Evolutionary conservation across 2,329 filamentous ascomycete genomes (phyloP).

Genomic region (Phyllosticta citrichinensis): DNA sequence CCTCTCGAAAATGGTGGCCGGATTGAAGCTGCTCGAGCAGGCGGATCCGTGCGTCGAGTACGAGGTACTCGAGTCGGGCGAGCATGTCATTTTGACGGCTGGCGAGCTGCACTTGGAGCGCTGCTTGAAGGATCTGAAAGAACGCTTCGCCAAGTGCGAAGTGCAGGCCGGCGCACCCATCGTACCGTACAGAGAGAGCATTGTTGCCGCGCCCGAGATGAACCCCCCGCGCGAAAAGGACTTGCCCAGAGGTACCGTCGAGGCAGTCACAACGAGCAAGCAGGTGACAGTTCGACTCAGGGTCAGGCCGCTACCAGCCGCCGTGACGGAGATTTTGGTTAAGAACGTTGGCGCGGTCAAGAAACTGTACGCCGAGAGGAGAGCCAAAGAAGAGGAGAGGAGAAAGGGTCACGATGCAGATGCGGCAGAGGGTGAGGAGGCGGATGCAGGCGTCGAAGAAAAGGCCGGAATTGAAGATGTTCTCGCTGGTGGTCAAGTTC

Average conservation of each 20-base stretch:
- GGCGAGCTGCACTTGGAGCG: constrained; percentile 91
- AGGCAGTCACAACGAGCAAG: constrained; percentile 71
- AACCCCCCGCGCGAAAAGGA: constrained; percentile 76
- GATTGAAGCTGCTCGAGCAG: constrained; percentile 77
- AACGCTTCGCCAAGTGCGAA: constrained; percentile 87
- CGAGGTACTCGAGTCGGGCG: constrained; percentile 82
- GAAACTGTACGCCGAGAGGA: constrained; percentile 62
- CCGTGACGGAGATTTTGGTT: constrained; percentile 74
- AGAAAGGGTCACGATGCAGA: constrained; percentile 24
- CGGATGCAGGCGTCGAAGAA: constrained; percentile 35
- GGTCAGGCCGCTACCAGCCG: constrained; percentile 65
- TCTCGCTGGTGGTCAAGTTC: constrained; percentile 44
- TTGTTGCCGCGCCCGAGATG: constrained; percentile 84
- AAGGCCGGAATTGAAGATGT: constrained; percentile 40
- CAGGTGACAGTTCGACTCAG: constrained; percentile 69
- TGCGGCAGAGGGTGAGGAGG: constrained; percentile 30
- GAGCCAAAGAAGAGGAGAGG: constrained; percentile 37
- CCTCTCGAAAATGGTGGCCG: constrained; percentile 87
- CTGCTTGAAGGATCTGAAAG: constrained; percentile 84
- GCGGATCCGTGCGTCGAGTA: constrained; percentile 95
- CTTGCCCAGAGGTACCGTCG: constrained; percentile 70
- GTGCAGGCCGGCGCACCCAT: constrained; percentile 91
- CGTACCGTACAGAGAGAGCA: constrained; percentile 90
- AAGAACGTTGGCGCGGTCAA: constrained; percentile 76
- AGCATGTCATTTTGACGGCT: constrained; percentile 89